phyloP scores from a whole-genome alignment of 2,329 filamentous ascomycete genomes.

The Plectosphaerella sp. region DNA sequence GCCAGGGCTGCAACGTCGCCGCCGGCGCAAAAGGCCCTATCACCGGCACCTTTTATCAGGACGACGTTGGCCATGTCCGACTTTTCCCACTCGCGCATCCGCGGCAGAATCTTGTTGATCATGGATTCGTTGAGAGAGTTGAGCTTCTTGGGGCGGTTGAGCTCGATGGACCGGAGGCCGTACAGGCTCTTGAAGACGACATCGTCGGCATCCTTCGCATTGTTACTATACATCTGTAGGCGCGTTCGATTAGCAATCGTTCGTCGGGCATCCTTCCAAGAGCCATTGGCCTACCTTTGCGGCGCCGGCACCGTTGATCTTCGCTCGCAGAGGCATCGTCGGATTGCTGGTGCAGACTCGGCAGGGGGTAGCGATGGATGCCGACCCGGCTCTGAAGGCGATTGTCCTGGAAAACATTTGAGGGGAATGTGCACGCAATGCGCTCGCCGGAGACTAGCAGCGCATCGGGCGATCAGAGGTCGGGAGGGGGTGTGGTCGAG shows the following conservation, averaged over 20 bases:
- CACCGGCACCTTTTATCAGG: conserved; percentile 84
- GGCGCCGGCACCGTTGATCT: conserved; percentile 47
- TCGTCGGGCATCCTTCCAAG: no score
- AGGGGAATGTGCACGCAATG: conserved; percentile 18
- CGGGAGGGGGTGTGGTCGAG: conserved; percentile 3
- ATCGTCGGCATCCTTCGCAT: conserved; percentile 73
- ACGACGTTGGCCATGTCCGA: conserved; percentile 91
- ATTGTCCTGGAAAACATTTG: conserved; percentile 55
- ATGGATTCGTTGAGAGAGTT: conserved; percentile 94
- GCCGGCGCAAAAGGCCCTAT: conserved; percentile 84
- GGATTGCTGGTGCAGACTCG: conserved; percentile 35
- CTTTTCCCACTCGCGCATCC: conserved; percentile 89
- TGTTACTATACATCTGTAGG: conserved; percentile 29
- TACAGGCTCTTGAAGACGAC: conserved; percentile 88
- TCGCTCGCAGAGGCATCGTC: conserved; percentile 78
- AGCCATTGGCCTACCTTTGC: conserved; percentile 9
- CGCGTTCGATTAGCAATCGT: neutral
- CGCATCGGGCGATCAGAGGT: conserved; percentile 25
- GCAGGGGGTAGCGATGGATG: conserved; percentile 21
- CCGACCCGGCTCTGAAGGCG: conserved; percentile 47
- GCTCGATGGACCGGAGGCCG: conserved; percentile 85
- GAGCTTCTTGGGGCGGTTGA: conserved; percentile 88
- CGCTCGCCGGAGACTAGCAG: conserved; percentile 19
- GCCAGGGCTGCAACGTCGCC: conserved; percentile 85
- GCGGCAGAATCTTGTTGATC: conserved; percentile 88